phyloP scores from a whole-genome alignment of 1,284 basidiomycete species.

The Malassezia yamatoensis region DNA sequence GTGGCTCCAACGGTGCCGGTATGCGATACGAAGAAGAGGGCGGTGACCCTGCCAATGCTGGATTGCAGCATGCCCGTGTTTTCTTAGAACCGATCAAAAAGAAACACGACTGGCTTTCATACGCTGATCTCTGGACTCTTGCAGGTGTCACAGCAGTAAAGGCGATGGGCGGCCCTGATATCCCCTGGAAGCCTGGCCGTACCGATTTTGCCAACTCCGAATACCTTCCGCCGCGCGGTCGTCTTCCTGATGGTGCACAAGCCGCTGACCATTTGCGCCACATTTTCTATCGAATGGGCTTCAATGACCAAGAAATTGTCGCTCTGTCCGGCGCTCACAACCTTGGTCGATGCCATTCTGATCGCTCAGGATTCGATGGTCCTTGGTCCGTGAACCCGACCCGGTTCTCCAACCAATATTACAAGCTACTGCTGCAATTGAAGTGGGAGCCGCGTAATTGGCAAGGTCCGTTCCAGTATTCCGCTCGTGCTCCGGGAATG shows the following conservation, averaged over 20 bases:
- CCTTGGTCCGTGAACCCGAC: constrained; percentile 54
- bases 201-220: constrained; percentile 45
- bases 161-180: constrained; percentile 50
- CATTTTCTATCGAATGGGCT: constrained; percentile 52
- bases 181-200: constrained; percentile 50
- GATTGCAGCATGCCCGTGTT: constrained; percentile 68
- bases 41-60: constrained; percentile 75
- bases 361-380: constrained; percentile 47
- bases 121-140: constrained; percentile 49
- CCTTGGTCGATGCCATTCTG: constrained; percentile 79
- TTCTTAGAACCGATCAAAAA: constrained; percentile 80
- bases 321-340: constrained; percentile 89
- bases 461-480: constrained; percentile 50
- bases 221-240: constrained; percentile 71
- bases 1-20: constrained; percentile 55
- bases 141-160: constrained; percentile 58
- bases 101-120: constrained; percentile 43
- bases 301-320: constrained; percentile 77
- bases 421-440: constrained; percentile 74
- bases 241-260: constrained; percentile 80
- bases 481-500: constrained; percentile 39
- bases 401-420: constrained; percentile 81
- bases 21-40: constrained; percentile 50
- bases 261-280: constrained; percentile 74
- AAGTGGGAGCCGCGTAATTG: constrained; percentile 56